Evolutionary conservation across 2,329 filamentous ascomycete genomes (phyloP).

Genomic region (Spiromastix sp.): DNA sequence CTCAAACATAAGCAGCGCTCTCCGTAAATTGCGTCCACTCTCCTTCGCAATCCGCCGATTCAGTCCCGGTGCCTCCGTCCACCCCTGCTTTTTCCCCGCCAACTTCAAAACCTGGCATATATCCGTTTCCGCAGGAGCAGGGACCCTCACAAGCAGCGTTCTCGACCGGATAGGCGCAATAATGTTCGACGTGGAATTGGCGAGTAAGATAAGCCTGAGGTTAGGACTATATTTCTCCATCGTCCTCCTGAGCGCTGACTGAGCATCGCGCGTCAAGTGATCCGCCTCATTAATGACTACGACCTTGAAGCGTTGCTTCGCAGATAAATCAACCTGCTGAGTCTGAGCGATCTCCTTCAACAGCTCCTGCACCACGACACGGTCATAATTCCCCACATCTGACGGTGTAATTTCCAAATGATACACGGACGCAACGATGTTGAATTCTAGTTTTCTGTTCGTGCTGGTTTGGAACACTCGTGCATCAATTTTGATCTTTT

Average conservation of each 20-base stretch:
- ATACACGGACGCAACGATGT: conserved; percentile 93
- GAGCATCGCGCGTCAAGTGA: conserved; percentile 83
- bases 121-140: conserved; percentile 75
- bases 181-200: conserved; percentile 95
- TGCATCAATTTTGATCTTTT: conserved; percentile 99
- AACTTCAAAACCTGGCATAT: conserved; percentile 65
- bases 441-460: conserved; percentile 98
- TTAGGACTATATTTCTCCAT: conserved; percentile 99
- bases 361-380: conserved; percentile 89
- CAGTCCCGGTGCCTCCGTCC: conserved; percentile 63
- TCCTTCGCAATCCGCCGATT: conserved; percentile 81
- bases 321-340: conserved; percentile 90
- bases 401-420: conserved; percentile 97
- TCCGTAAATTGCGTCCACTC: conserved; percentile 80
- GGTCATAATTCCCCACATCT: conserved; percentile 91
- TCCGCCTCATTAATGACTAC: conserved; percentile 99
- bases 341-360: conserved; percentile 98
- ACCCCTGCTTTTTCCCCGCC: conserved; percentile 71
- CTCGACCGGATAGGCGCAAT: conserved; percentile 95
- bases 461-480: conserved; percentile 91
- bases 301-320: conserved; percentile 91
- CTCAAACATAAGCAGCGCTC: conserved; percentile 92
- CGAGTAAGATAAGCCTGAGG: conserved; percentile 77
- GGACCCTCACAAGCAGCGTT: conserved; percentile 82
- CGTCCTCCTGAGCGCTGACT: conserved; percentile 84